Evolutionary conservation across 345 rosid species (phyloP), one percentile per base, ranked within the genome.

Genomic region (Acer saccharum): DNA sequence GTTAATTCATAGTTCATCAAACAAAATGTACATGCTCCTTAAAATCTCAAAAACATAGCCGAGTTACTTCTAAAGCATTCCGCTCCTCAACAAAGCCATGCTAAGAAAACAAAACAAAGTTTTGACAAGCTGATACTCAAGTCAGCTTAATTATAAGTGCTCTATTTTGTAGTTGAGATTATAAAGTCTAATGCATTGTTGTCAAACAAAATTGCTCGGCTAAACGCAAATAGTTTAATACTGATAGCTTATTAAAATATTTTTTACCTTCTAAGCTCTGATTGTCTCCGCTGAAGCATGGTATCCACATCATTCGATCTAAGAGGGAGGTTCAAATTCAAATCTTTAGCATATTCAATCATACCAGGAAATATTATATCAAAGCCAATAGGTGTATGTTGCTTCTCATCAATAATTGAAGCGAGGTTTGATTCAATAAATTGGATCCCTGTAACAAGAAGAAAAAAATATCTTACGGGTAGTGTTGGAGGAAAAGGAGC

Each of bases 331-430:
- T 72, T 85, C 87, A 95, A 83, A 69, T 86, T 82, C 87, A 93
- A 77, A 23, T 81, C 83, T 84, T 78, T 86, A 71, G 97, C 95
- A 79, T 81, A 86, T 64, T 89, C 93, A 67, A 95, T 82, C 98
- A 95, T 91, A 73, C 91, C 92, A 32, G 98, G 85, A 81, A 95
- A 91, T 83, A 89, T 88, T 75, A 90, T 87, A 79, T 93, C 90
- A 79, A 93, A 95, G 68, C 98, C 98, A 61, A 86, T 65, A 7
- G 97, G 98, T 1, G 83, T 79, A 69, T 75, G 79, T 63, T 88
- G 88, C 55, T 80, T 88, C 64, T 89, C 90, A 83, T 95, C 94
- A 10, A 77, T 73, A 79, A 87, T 75, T 29, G 86, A 88, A 82
- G 85, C 78, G 69, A 89, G 90, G 75, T 93, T 84, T 25, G 84